A percentile compares a stretch with the other conserved stretches of the same genome.
Conservation (phyloP, 805 yeast genomes). For the Candida chilensis region DNA sequence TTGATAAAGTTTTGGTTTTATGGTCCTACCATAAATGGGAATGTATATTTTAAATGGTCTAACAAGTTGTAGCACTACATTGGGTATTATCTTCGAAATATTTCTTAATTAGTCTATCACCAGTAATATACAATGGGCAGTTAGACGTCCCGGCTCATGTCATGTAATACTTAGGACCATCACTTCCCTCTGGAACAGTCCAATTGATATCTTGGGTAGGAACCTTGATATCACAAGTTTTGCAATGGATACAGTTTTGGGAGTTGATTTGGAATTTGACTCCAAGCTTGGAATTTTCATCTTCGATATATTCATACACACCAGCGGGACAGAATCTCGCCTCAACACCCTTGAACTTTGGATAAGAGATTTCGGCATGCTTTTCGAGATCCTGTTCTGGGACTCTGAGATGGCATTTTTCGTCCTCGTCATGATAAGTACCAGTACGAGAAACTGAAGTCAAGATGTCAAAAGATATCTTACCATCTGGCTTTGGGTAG, state of each 20-base stretch:
- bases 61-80: no score
- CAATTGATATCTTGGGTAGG: constrained; percentile 92
- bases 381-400: constrained; percentile 51
- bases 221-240: constrained; percentile 95
- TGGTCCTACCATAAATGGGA: no score
- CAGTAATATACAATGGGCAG: no score
- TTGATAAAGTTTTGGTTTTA: no score
- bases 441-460: constrained; percentile 97
- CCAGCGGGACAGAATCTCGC: constrained; percentile 97
- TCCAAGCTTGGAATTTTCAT: constrained; percentile 45
- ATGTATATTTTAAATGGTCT: no score
- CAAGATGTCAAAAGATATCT: constrained; percentile 79
- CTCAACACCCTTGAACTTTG: constrained; percentile 80
- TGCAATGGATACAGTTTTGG: constrained; percentile 97
- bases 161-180: constrained; percentile 93
- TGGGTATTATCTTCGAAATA: no score
- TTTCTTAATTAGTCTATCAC: no score
- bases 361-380: constrained; percentile 65
- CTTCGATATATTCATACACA: constrained; percentile 87
- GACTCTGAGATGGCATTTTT: constrained; percentile 77
- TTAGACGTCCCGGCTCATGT: constrained; percentile 44
- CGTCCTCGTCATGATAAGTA: constrained; percentile 92
- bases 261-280: constrained; percentile 89
- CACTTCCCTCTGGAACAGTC: constrained; percentile 99
- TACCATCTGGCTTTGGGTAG: constrained; percentile 96